Evolutionary conservation across 495 filamentous ascomycete genomes (phyloP).

Genomic region (Melanomma pulvis-pyrius): DNA sequence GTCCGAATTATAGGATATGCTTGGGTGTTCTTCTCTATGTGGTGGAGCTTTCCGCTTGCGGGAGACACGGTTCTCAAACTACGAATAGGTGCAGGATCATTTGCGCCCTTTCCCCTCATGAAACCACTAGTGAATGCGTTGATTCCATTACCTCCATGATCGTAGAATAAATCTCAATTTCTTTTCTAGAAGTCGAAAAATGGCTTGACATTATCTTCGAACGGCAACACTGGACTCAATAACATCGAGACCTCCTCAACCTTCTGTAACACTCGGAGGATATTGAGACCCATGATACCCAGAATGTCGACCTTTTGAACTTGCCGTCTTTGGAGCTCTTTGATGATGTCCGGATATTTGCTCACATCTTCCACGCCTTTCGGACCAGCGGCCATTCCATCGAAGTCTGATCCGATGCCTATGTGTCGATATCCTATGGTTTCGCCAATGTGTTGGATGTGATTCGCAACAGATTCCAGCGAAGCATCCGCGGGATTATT

Average conservation of each 20-base stretch:
- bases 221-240: not conserved
- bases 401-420: slow-evolving; percentile 67
- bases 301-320: slow-evolving; percentile 23
- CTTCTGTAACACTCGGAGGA: slow-evolving; percentile 35
- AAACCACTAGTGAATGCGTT: no score
- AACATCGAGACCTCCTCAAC: slow-evolving; percentile 23
- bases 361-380: slow-evolving; percentile 53
- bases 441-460: slow-evolving; percentile 60
- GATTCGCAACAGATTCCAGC: slow-evolving; percentile 47
- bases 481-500: not conserved
- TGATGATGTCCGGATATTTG: slow-evolving; percentile 74
- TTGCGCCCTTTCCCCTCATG: no score
- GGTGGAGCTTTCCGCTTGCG: no score
- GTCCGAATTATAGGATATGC: no score
- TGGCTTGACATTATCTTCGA: no score
- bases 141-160: no score
- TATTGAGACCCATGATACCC: slow-evolving; percentile 36
- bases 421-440: slow-evolving; percentile 63
- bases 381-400: slow-evolving; percentile 56
- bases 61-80: no score
- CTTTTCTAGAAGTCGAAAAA: no score
- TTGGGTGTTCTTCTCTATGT: no score
- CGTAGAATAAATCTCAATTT: no score
- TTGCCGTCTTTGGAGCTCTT: slow-evolving; percentile 48
- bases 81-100: no score